Base-by-base conservation (phyloP, 208 protist species). In the Leishmania aethiopica region DNA sequence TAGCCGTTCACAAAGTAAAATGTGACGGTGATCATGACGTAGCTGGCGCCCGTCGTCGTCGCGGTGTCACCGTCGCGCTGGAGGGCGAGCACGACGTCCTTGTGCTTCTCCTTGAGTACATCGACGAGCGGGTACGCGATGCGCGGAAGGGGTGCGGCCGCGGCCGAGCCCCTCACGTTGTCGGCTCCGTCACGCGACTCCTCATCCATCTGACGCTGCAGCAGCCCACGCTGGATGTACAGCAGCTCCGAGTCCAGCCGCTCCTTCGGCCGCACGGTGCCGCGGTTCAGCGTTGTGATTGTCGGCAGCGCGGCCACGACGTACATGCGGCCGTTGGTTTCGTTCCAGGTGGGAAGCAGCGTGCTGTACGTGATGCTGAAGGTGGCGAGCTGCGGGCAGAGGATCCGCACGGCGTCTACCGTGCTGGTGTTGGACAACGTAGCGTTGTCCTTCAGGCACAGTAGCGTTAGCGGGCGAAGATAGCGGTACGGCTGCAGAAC, bases 141-240 rank as follows among this genome's bases (percentile, higher is more conserved):
- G 49, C 70, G 45, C 57, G 42, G 42, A 53, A 45, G 47, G 28
- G 45, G 40, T 7, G 47, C 28, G n/a, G 2, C 22, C 5, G 70
- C 3, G 28, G 45, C 45, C 3, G 70, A 47, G 59, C 64, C 53
- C 40, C 28, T 17, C n/a, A 13, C 40, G 2, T 28, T 37, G 66
- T 40, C 4, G 69, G 42, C 22, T 66, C 74, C 19, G 15, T 35
- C 53, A 35, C 55, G 86, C 47, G 47, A 49, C 35, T 78, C 25
- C 72, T 88, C 10, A 59, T 82, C 42, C 55, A 25, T 45, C 79
- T 87, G 77, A 37, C 84, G 88, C 77, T 87, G 75, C 47, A 90
- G 91, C 28, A 96, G 70, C 3, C 95, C 95, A 67, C 95, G 92
- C 75, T 98, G 95, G 1, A 98, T 79, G 83, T 98, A 98, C 81